phyloP scores from a whole-genome alignment of 192 early-diverging fungal species.

The Coemansia sp. region DNA sequence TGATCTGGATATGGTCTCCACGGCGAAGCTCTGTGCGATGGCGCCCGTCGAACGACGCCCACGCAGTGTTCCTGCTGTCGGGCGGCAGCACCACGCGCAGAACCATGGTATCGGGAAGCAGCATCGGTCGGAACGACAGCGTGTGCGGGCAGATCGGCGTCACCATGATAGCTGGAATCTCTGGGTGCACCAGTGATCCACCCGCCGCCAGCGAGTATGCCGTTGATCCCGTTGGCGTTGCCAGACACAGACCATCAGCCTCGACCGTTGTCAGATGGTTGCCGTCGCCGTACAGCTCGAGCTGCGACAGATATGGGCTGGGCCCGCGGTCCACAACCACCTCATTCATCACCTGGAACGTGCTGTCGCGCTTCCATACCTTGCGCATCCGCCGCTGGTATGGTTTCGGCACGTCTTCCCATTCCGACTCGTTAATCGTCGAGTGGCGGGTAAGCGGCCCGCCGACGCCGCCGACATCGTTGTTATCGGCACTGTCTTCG shows the following conservation, averaged over 20 bases:
- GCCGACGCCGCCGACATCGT: background rate
- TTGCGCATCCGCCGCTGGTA: slow-evolving; percentile 57
- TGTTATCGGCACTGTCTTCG: background rate
- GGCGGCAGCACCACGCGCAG: slow-evolving; percentile 81
- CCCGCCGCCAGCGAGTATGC: slow-evolving; percentile 92
- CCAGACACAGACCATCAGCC: slow-evolving; percentile 92
- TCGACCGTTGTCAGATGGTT: slow-evolving; percentile 92
- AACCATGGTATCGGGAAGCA: slow-evolving; percentile 92
- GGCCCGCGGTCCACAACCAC: slow-evolving; percentile 94
- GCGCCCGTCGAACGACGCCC: slow-evolving; percentile 94
- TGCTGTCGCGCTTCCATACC: slow-evolving; percentile 59
- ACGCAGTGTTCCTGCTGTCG: slow-evolving; percentile 83
- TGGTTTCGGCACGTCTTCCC: slow-evolving; percentile 49
- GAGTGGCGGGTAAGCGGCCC: background rate
- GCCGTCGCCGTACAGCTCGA: slow-evolving; percentile 87
- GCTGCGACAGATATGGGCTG: slow-evolving; percentile 81
- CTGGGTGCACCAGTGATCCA: slow-evolving; percentile 93
- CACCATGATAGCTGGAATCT: slow-evolving; percentile 88
- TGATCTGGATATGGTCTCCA: slow-evolving; percentile 87
- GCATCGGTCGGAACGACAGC: slow-evolving; percentile 94
- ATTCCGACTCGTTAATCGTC: slow-evolving; percentile 34
- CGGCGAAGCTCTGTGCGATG: slow-evolving; percentile 83
- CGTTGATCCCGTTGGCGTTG: slow-evolving; percentile 92
- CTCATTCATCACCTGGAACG: slow-evolving; percentile 94
- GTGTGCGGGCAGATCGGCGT: slow-evolving; percentile 94